Evolutionary conservation across 1,284 basidiomycete genomes (phyloP), one percentile per base, ranked within the genome.

Genomic region (Trametes hirsuta): DNA sequence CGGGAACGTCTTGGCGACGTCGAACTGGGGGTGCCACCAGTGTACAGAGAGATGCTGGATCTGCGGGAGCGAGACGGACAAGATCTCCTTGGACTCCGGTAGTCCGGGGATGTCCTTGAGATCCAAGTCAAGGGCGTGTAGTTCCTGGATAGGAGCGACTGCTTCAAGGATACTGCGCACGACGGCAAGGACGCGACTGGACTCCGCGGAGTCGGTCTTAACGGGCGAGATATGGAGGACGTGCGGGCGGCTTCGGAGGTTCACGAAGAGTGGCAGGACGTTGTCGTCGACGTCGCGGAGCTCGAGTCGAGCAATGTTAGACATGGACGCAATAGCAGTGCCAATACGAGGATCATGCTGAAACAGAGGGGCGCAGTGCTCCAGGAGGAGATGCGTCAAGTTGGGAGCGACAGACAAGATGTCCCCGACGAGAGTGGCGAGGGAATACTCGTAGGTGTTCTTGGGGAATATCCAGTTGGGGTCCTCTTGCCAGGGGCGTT

Each of bases 401-500:
- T 54, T 47, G 14, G 48, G 53, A 9, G 61, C 52, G n/a, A 37
- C 48, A 36, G 55, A n/a, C 24, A 62, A 56, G 35, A 62, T 58
- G 48, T 62, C 61, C 4, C 56, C 61, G 6, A 62, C 40, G 22
- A 62, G 55, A 35, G 53, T 15, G 10, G 61, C 61, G 30, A 47
- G 37, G 4, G 61, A 55, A 24, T 62, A 62, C 34, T 62, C 53
- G 53, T 62, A 62, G 3, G 61, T 62, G 11, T 49, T 62, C 45
- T 62, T 54, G 30, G 61, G 61, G 34, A 55, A 62, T 4, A 40
- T 44, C 61, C 61, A 62, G 53, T 62, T 58, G 44, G 61, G 61
- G 35, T 62, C 61, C 5, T 62, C 61, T 30, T 62, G 61, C 61
- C 61, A 62, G 5, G 61, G 53, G 15, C 61, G 61, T n/a, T 62